These are phyloP conservation scores for Xylariaceae sp. DNA, from an alignment of 2,329 filamentous ascomycete genomes.

Conservation along the genomic window DNA sequence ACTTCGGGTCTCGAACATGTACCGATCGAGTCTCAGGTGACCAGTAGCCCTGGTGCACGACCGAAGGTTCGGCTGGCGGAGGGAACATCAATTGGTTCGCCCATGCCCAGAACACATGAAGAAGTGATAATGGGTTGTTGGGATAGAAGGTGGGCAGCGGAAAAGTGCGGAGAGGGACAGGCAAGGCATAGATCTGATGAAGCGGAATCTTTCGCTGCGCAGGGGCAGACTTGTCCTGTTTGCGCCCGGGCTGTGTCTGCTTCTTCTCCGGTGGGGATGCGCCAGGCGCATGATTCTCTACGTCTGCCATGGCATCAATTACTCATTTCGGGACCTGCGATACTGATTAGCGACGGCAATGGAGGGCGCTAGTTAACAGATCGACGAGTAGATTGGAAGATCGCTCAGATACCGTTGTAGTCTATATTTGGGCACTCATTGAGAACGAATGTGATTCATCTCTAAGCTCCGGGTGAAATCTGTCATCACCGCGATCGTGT, in stretches of 20 bases:
- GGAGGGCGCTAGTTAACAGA: not conserved
- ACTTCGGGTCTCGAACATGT: conserved; percentile 70
- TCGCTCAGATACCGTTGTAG: conserved; percentile 97
- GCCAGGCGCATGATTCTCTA: conserved; percentile 20
- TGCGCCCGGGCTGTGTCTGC: not conserved
- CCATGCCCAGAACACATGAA: conserved; percentile 75
- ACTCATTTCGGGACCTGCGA: conserved; percentile 44
- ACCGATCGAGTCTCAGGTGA: conserved; percentile 77
- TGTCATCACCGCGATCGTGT: conserved; percentile 57
- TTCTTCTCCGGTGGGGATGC: conserved; percentile 14
- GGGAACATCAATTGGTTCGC: conserved; percentile 65
- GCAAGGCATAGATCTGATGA: conserved; percentile 73
- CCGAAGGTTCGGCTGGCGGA: conserved; percentile 58
- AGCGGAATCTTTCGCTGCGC: conserved; percentile 36
- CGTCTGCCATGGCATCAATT: conserved; percentile 31
- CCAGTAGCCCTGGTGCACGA: conserved; percentile 69
- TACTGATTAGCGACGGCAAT: not conserved
- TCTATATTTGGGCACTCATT: conserved; percentile 68
- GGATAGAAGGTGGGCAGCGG: conserved; percentile 85
- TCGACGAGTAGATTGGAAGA: conserved; percentile 15
- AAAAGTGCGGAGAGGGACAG: conserved; percentile 73
- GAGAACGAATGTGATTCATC: conserved; percentile 44
- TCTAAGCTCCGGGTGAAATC: conserved; percentile 51
- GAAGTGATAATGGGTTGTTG: conserved; percentile 82
- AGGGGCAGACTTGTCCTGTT: conserved; percentile 2